Evolutionary conservation across 2,329 filamentous ascomycete genomes (phyloP), one percentile per base, ranked within the genome.

Genomic region (Diplodia seriata): DNA sequence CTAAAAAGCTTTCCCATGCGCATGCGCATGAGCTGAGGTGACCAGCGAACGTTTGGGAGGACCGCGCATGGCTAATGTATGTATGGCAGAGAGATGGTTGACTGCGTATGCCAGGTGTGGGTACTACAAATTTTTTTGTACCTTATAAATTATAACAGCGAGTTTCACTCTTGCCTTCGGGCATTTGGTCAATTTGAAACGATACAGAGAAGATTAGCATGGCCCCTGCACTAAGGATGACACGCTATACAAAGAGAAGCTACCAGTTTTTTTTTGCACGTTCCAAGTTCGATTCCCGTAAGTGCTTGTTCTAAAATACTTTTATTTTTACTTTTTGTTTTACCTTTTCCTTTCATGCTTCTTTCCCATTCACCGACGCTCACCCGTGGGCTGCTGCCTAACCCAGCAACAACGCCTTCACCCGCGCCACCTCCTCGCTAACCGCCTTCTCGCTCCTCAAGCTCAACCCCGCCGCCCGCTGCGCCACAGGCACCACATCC

Each of bases 381-480:
- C 11, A 12, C 36, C 9, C 36, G 36, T 11, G 36, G 8, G 33
- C 33, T 8, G 9, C 36, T 38, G 36, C 36, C 33, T 38, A 38
- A 38, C 3, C 8, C 8, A 12, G 9, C 33, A 65, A 31, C 50
- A 66, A 43, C n/a, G 7, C 62, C 50, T 29, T 66, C 15, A 66
- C 49, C 23, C 8, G 33, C 5, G 29, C 62, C 31, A 66, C 62
- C 36, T 66, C 50, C 50, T 66, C 62, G 23, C 62, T 66, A 33
- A 66, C 62, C 50, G 62, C 62, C 62, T 50, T 55, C 62, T 66
- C 62, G 23, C 91, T 92, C 77, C 86, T 90, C 74, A 99, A 80
- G 15, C 92, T 95, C 81, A 92, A 80, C 0, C 91, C 87, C 3
- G 94, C 93, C 2, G 91, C 94, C 74, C 85, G 85, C 81, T 98